Conservation (phyloP, 331 rosid genomes). For the Prunus yedoensis region DNA sequence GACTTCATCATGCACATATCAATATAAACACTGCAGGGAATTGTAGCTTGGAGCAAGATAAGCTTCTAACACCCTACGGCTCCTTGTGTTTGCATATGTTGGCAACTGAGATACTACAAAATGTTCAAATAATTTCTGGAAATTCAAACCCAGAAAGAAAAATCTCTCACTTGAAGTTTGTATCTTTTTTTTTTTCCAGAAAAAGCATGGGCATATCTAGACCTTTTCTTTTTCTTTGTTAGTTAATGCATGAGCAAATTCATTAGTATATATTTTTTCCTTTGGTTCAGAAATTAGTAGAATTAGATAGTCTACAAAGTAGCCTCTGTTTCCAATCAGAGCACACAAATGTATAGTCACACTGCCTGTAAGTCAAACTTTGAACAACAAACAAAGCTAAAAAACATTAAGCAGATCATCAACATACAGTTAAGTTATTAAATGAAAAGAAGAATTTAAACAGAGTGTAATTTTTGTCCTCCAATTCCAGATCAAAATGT, state of each 20-base stretch:
- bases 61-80: background rate
- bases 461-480: background rate
- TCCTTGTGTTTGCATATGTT: background rate
- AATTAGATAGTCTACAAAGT: background rate
- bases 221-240: background rate
- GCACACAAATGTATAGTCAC: background rate
- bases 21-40: background rate
- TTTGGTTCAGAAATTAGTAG: too few relatives aligned
- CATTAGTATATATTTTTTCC: background rate
- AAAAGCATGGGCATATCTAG: background rate
- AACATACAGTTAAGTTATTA: background rate
- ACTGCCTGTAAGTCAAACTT: background rate
- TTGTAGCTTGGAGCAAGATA: background rate
- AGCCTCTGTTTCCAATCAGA: background rate
- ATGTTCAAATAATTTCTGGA: background rate
- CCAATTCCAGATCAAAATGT: slow-evolving; percentile 21
- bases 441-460: background rate
- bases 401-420: background rate
- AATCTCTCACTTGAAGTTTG: background rate
- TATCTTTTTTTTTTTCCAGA: too few relatives aligned
- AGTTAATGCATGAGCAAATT: background rate
- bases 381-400: background rate
- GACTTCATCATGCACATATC: background rate
- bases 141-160: background rate
- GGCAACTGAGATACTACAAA: background rate